These are phyloP conservation scores for Trematosphaeria pertusa DNA, from an alignment of 2,329 filamentous ascomycete genomes.

Conservation along the genomic window DNA sequence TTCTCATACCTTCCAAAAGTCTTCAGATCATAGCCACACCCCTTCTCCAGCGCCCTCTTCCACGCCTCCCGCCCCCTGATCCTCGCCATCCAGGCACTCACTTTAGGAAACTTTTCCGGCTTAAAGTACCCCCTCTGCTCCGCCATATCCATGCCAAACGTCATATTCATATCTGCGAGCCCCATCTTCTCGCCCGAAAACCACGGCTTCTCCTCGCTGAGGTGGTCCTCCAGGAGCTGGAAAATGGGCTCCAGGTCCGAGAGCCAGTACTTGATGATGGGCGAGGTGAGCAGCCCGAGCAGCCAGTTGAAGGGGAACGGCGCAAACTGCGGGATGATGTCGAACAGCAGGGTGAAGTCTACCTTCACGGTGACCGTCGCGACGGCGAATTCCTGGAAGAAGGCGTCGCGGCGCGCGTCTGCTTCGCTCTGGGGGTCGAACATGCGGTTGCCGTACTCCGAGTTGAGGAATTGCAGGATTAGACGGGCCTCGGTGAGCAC, in stretches of 20 bases:
- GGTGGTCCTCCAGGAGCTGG: constrained; percentile 28
- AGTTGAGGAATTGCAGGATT: constrained; percentile 34
- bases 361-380: constrained; percentile 18
- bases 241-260: constrained; percentile 22
- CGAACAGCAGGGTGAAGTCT: constrained; percentile 24
- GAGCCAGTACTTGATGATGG: constrained; percentile 24
- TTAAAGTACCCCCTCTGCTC: constrained; percentile 38
- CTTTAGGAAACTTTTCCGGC: constrained; percentile 39
- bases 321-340: constrained; percentile 21
- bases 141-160: constrained; percentile 43
- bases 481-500: constrained; percentile 32
- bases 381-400: constrained; percentile 33
- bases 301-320: constrained; percentile 29
- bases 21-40: background rate
- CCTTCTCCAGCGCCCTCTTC: no score
- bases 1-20: constrained; percentile 1
- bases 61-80: constrained; percentile 16
- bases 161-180: constrained; percentile 44
- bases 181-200: constrained; percentile 41
- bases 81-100: constrained; percentile 36
- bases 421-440: constrained; percentile 23
- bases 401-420: constrained; percentile 25
- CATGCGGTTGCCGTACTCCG: constrained; percentile 24
- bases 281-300: constrained; percentile 20
- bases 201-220: constrained; percentile 33